A percentile compares a stretch with the other conserved stretches of the same genome.
Conservation (phyloP, 495 filamentous ascomycete species). For the Penicillium riverlandense region DNA sequence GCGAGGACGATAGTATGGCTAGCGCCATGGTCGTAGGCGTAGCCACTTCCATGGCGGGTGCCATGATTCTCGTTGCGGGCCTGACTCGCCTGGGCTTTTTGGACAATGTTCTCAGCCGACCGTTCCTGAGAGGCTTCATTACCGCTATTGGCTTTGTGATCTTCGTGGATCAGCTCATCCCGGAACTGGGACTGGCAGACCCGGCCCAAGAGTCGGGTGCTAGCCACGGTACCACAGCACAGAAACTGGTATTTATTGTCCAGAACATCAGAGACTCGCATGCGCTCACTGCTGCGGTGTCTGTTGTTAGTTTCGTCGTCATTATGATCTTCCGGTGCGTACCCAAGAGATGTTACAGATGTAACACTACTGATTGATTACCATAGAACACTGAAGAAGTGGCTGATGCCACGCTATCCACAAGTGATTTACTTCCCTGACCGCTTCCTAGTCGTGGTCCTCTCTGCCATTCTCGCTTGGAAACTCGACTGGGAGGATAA, state of each 20-base stretch:
- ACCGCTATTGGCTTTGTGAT: constrained; percentile 95
- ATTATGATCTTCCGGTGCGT: constrained; percentile 79
- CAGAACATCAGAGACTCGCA: constrained; percentile 59
- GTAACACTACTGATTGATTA: not conserved
- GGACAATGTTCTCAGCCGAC: constrained; percentile 87
- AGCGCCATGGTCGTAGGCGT: constrained; percentile 84
- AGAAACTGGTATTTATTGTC: constrained; percentile 76
- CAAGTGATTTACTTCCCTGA: constrained; percentile 86
- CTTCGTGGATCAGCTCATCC: constrained; percentile 87
- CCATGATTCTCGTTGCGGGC: constrained; percentile 78
- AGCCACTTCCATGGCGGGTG: constrained; percentile 78
- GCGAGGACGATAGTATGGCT: constrained; percentile 60
- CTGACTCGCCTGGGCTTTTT: constrained; percentile 83
- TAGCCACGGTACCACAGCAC: constrained; percentile 73
- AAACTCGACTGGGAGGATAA: constrained; percentile 69
- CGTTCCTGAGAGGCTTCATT: constrained; percentile 92
- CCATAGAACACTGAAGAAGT: constrained; percentile 66
- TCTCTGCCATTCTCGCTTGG: constrained; percentile 77
- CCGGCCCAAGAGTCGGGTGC: constrained; percentile 52
- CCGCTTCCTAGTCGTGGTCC: constrained; percentile 81
- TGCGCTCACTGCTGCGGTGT: constrained; percentile 64
- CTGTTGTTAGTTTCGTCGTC: constrained; percentile 70
- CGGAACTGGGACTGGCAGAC: constrained; percentile 72
- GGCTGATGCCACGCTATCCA: constrained; percentile 73
- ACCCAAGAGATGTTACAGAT: not conserved